A percentile compares a stretch with the other conserved stretches of the same genome.
Evolutionary conservation across 2,329 filamentous ascomycete genomes (phyloP).

Genomic region (Botrytis elliptica): DNA sequence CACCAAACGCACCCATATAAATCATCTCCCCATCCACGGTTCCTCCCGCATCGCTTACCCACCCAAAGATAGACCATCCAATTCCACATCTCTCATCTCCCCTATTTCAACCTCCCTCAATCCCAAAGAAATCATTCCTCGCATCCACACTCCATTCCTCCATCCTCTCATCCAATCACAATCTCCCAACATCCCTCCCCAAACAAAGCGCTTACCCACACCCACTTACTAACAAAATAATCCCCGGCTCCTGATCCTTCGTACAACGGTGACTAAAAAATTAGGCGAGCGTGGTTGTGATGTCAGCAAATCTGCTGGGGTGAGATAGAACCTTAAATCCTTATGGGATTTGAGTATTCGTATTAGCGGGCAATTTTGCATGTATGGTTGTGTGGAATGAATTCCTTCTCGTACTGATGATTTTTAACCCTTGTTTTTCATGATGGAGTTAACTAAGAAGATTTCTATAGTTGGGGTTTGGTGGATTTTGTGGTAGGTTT

Average conservation of each 20-base stretch:
- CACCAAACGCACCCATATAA: too few species aligned
- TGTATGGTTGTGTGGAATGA: background rate
- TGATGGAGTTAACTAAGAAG: too few species aligned
- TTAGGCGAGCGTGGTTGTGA: background rate
- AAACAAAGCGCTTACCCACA: background rate
- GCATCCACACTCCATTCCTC: too few species aligned
- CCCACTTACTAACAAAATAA: background rate
- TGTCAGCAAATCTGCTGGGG: background rate
- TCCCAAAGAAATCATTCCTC: background rate
- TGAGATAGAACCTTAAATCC: background rate
- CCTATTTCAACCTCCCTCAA: too few species aligned
- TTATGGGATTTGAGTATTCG: background rate
- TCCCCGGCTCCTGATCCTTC: background rate
- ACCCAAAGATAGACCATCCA: background rate
- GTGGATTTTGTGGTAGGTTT: background rate
- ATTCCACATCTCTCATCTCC: background rate
- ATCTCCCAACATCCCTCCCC: background rate
- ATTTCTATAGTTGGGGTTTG: background rate
- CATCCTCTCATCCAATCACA: background rate
- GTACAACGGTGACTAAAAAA: background rate
- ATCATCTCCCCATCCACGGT: background rate
- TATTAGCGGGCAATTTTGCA: background rate
- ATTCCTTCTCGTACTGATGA: conserved; percentile 9
- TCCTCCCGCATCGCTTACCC: background rate
- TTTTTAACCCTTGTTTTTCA: background rate